Conservation (phyloP, 2,329 filamentous ascomycete species). For the Talaromyces sp. region DNA sequence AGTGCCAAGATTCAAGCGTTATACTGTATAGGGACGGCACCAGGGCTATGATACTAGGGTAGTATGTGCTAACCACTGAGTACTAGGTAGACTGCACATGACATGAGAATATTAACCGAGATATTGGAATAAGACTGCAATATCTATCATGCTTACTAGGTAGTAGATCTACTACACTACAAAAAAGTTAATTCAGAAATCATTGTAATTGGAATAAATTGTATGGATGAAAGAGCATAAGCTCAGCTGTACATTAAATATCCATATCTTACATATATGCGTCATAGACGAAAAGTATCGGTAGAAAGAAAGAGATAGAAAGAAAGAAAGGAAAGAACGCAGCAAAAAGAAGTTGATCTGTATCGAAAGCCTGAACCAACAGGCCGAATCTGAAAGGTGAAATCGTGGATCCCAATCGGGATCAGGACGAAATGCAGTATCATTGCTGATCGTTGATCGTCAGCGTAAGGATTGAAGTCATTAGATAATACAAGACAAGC, state of each 20-base stretch:
- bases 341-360: background rate
- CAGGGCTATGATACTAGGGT: no score
- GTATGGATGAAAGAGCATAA: constrained; percentile 1
- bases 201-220: background rate
- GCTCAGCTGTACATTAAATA: constrained; percentile 16
- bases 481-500: constrained; percentile 16
- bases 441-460: background rate
- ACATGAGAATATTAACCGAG: no score
- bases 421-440: background rate
- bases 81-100: no score
- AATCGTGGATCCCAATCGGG: background rate
- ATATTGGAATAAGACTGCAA: no score
- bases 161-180: no score
- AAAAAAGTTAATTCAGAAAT: no score
- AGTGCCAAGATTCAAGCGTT: no score
- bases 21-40: no score
- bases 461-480: constrained; percentile 9
- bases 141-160: no score
- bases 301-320: background rate
- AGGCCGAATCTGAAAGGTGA: no score
- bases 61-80: no score
- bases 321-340: background rate
- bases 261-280: constrained; percentile 16
- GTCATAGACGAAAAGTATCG: constrained; percentile 1
- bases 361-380: background rate